Base-by-base conservation (phyloP, 495 filamentous ascomycete species). In the Xylaria grammica region DNA sequence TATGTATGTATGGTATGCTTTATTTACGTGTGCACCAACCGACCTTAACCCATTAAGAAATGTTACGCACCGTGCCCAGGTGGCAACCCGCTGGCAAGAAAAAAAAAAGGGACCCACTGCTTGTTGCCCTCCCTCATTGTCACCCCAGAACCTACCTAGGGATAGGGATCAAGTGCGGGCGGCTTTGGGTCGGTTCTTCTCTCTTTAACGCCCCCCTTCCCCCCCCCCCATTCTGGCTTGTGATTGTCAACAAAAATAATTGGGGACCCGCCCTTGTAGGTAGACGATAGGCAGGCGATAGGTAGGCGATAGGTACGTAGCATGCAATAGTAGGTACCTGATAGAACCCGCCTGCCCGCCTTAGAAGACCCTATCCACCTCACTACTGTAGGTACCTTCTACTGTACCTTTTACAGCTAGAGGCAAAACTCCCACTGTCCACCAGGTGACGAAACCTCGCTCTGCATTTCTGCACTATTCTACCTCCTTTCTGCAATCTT, bases 191-290 rank as follows among this genome's bases (percentile, higher is more conserved):
- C n/a, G n/a, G n/a, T n/a, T n/a, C n/a, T n/a, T n/a, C n/a, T n/a
- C n/a, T n/a, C n/a, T n/a, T n/a, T n/a, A n/a, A n/a, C n/a, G n/a
- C n/a, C n/a, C n/a, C n/a, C 40, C 13, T 17, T 17, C 17, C 17
- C 7, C 17, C 20, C 49, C 45, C n/a, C 44, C 44, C 30, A 17
- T 60, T 30, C 54, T 62, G 56, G 65, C 70, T 66, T 68, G 71
- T 72, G 68, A 73, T 71, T 71, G 71, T 75, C 72, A 75, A 75
- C 71, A 73, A 75, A 72, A 74, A 66, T 44, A 62, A 63, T 68
- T 62, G 67, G 48, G 60, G 67, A 68, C 72, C 72, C 67, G 59
- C 72, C 44, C 44, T 48, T 6, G 20, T 46, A 46, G 44, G 44
- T 46, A 46, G 15, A 46, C 44, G 5, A 5, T 46, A 46, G 5